Evolutionary conservation across 2,329 filamentous ascomycete genomes (phyloP).

Genomic region (Ophiostoma ips): DNA sequence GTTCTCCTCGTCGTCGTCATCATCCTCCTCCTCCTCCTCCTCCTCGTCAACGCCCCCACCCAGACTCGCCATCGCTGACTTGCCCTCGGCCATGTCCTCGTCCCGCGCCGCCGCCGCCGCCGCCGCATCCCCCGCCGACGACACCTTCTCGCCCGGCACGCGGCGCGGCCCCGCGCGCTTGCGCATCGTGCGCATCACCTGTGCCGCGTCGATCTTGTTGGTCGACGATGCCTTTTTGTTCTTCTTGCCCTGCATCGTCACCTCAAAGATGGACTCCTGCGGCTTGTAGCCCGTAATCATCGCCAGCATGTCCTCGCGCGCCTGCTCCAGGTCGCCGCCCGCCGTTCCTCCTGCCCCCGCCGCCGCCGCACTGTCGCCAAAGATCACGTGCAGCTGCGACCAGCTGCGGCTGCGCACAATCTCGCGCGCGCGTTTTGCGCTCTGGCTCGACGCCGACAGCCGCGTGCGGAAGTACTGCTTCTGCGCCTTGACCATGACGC

Average conservation of each 20-base stretch:
- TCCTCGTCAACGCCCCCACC: conserved; percentile 31
- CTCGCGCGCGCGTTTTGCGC: conserved; percentile 74
- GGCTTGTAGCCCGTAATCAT: conserved; percentile 81
- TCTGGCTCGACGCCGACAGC: conserved; percentile 79
- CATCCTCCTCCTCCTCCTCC: conserved; percentile 38
- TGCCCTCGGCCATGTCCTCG: conserved; percentile 19
- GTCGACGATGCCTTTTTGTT: conserved; percentile 37
- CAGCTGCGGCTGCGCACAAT: conserved; percentile 57
- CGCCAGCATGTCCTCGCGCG: conserved; percentile 75
- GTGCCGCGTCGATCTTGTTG: conserved; percentile 34
- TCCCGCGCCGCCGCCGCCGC: conserved; percentile 26
- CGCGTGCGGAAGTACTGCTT: conserved; percentile 83
- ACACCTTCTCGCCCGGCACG: conserved; percentile 18
- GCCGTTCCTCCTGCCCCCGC: too few species aligned
- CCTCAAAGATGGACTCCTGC: conserved; percentile 91
- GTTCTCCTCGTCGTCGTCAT: conserved; percentile 3
- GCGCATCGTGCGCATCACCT: conserved; percentile 57
- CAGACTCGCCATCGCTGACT: neutral
- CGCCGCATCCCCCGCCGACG: conserved; percentile 19
- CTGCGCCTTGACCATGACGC: conserved; percentile 75
- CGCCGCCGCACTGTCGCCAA: conserved; percentile 36
- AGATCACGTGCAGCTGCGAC: conserved; percentile 66
- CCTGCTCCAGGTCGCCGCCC: conserved; percentile 25
- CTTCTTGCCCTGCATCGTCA: conserved; percentile 56
- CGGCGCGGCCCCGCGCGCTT: conserved; percentile 51